phyloP scores from a whole-genome alignment of 495 filamentous ascomycete genomes.

The Neurospora sp. region DNA sequence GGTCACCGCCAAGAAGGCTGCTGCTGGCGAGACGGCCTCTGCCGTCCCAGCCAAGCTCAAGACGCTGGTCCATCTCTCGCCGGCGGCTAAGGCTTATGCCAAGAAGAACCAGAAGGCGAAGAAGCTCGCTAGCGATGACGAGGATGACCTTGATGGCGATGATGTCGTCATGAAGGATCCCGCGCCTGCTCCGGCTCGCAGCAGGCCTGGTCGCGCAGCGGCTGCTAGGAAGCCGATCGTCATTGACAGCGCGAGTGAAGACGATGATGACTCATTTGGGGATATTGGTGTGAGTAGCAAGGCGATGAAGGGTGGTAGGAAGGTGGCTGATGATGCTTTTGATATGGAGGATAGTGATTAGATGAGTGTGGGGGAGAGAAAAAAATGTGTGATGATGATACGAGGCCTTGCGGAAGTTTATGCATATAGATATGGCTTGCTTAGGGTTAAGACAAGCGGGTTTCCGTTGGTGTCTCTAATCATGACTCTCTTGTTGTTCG shows the following conservation, averaged over 20 bases:
- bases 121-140: conserved; percentile 28
- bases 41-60: conserved; percentile 25
- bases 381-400: not conserved
- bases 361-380: not conserved
- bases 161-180: conserved; percentile 26
- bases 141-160: conserved; percentile 36
- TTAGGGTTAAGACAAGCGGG: not conserved
- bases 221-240: conserved; percentile 30
- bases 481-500: not conserved
- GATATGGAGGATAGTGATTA: conserved; percentile 20
- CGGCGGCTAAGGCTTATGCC: conserved; percentile 75
- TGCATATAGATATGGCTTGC: not conserved
- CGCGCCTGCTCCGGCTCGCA: conserved; percentile 30
- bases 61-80: conserved; percentile 43
- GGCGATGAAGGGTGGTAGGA: conserved; percentile 22
- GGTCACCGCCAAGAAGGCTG: conserved; percentile 22
- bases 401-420: not conserved
- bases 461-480: not conserved
- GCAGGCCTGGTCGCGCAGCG: conserved; percentile 37
- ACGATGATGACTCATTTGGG: conserved; percentile 34
- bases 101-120: conserved; percentile 54
- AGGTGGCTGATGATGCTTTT: conserved; percentile 13
- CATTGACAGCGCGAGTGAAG: conserved; percentile 20
- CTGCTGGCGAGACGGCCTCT: conserved; percentile 7
- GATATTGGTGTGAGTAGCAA: conserved; percentile 24